These are phyloP conservation scores for Polyporus arcularius DNA, from an alignment of 768 basidiomycete species.

Conservation along the genomic window DNA sequence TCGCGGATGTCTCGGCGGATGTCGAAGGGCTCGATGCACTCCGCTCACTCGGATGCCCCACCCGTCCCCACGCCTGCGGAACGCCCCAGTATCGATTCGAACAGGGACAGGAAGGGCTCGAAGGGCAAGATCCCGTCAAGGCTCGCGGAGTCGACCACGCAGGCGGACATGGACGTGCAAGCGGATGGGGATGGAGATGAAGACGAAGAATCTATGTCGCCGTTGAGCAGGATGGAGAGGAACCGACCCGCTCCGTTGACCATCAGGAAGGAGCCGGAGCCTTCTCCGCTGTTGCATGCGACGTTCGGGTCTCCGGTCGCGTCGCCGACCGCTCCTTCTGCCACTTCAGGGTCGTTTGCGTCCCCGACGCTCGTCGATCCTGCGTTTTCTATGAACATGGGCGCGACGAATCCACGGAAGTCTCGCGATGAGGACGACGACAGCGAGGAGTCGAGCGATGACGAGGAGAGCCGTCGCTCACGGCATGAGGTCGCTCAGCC, in stretches of 20 bases:
- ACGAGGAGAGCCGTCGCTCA: conserved; percentile 8
- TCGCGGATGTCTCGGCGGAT: conserved; percentile 36
- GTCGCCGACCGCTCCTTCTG: conserved; percentile 21
- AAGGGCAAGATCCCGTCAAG: conserved; percentile 8
- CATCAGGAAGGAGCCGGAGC: conserved; percentile 9
- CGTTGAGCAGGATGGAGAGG: conserved; percentile 14
- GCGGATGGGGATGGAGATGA: neutral
- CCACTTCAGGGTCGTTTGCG: conserved; percentile 19
- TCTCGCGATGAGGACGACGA: conserved; percentile 34
- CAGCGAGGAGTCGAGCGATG: neutral
- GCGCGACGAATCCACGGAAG: conserved; percentile 40
- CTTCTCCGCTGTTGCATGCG: conserved; percentile 43
- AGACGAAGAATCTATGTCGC: neutral
- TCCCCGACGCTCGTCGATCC: conserved; percentile 20
- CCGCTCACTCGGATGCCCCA: conserved; percentile 24
- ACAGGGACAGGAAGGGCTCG: conserved; percentile 5
- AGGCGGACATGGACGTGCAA: neutral
- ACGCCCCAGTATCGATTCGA: conserved; percentile 23
- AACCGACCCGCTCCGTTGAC: conserved; percentile 35
- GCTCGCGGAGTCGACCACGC: conserved; percentile 2
- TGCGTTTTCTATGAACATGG: conserved; percentile 27
- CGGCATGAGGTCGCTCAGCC: conserved; percentile 44
- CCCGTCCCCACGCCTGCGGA: conserved; percentile 33
- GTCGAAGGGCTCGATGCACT: conserved; percentile 38
- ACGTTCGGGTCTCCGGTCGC: conserved; percentile 43